These are phyloP conservation scores for Ustilago loliicola DNA, from an alignment of 1,284 basidiomycete species.

Conservation along the genomic window DNA sequence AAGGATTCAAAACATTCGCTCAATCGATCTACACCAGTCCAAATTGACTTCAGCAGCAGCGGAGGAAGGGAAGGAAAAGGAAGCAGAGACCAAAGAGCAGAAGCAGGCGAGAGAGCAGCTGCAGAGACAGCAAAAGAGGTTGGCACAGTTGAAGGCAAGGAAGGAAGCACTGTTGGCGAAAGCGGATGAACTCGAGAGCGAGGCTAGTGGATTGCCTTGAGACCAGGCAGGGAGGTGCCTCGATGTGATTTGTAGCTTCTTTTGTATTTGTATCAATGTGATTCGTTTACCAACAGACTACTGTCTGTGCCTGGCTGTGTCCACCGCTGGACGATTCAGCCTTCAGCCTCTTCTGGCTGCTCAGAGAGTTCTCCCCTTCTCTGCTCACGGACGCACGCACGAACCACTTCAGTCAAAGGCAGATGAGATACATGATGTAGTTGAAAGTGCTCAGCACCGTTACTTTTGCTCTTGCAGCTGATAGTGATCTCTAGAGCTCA, in stretches of 20 bases:
- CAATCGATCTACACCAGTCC: conserved; percentile 39
- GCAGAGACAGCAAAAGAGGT: conserved; percentile 5
- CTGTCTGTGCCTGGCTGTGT: not conserved
- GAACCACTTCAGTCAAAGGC: not conserved
- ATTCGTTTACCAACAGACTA: not conserved
- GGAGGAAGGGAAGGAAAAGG: not conserved
- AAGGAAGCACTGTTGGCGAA: conserved; percentile 29
- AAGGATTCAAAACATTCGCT: conserved; percentile 32
- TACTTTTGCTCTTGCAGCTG: not conserved
- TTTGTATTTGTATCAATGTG: conserved; percentile 16
- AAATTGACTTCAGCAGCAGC: conserved; percentile 25
- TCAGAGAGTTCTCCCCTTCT: not conserved
- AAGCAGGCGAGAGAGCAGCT: conserved; percentile 6
- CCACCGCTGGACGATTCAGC: too few species aligned
- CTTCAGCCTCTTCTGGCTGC: conserved; percentile 1
- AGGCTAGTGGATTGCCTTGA: conserved; percentile 4
- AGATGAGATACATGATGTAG: not conserved
- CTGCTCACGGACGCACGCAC: not conserved
- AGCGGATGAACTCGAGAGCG: conserved; percentile 30
- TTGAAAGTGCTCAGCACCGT: not conserved
- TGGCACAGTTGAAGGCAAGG: conserved; percentile 17
- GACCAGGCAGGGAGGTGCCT: not conserved
- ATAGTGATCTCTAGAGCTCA: conserved; percentile 19
- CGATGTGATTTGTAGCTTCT: not conserved
- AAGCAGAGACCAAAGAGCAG: conserved; percentile 3